phyloP scores from a whole-genome alignment of 345 rosid species.

The Eucalyptus curtisii region DNA sequence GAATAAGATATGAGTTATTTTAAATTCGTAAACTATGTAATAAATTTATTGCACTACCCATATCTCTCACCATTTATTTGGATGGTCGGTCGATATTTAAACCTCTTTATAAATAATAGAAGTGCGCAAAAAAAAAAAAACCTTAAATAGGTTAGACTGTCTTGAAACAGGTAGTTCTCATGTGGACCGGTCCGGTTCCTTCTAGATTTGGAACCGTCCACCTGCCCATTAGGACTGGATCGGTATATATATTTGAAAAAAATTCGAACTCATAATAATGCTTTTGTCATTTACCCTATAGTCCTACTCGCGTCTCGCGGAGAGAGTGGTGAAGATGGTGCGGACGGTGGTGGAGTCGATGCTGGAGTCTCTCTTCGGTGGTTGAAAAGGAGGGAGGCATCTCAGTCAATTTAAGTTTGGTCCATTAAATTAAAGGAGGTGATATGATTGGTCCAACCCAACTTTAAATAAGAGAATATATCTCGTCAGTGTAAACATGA shows the following conservation, averaged over 20 bases:
- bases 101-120: not conserved
- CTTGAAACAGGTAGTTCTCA: not conserved
- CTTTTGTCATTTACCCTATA: not conserved
- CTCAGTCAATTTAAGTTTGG: not conserved
- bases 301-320: not conserved
- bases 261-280: not conserved
- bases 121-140: no score
- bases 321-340: conserved; percentile 33
- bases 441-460: not conserved
- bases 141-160: no score
- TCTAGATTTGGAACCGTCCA: no score
- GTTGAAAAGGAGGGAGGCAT: conserved; percentile 13
- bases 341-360: conserved; percentile 73
- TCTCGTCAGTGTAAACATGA: not conserved
- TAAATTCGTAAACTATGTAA: not conserved
- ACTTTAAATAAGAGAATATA: not conserved
- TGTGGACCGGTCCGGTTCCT: no score
- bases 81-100: not conserved
- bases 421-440: not conserved
- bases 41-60: not conserved
- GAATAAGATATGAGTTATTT: not conserved
- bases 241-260: no score
- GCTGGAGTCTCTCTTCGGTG: conserved; percentile 39
- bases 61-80: not conserved
- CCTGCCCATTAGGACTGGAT: no score